Evolutionary conservation across 2,329 filamentous ascomycete genomes (phyloP), one percentile per base, ranked within the genome.

Genomic region (Epichloe brachyelytri): DNA sequence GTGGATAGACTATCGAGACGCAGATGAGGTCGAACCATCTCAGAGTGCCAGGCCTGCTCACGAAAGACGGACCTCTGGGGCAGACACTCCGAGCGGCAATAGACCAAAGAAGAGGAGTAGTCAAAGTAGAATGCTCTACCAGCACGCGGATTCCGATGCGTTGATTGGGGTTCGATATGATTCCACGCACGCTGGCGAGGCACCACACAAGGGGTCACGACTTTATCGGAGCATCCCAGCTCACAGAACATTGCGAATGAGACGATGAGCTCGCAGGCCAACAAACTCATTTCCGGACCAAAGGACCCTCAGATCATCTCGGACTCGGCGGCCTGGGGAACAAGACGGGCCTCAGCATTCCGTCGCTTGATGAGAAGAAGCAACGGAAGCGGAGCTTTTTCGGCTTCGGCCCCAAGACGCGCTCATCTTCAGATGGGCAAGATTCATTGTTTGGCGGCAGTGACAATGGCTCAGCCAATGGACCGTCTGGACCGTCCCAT

Each of bases 291-390:
- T 49, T 96, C 91, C 1, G 87, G 75, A 1, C 90, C 91, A 1
- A 90, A 83, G 52, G 93, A 96, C 63, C 83, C 85, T 15, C 80
- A 87, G 46, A 76, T 88, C 17, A 95, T 97, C 56, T 83, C 90
- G 26, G 86, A 96, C 64, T 77, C 82, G 15, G 78, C 82, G n/a
- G 76, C 80, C 5, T 95, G 90, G 88, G 89, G n/a, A 88, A 86
- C 65, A 93, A 83, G 65, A 65, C 77, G n/a, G 71, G 70, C 11
- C 64, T 76, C 26, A 63, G 71, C 44, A 64, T 77, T 65, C 52
- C 76, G 65, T 56, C 75, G 56, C 50, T 70, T 68, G 83, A 88
- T 34, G 90, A 93, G 62, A 93, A 94, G 67, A 86, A 85, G 68
- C 74, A 75, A 51, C 79, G 88, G 65, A 96, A 96, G 76, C 68